phyloP scores from a whole-genome alignment of 371 early-diverging fungal species.

The Encephalitozoon hellem region DNA sequence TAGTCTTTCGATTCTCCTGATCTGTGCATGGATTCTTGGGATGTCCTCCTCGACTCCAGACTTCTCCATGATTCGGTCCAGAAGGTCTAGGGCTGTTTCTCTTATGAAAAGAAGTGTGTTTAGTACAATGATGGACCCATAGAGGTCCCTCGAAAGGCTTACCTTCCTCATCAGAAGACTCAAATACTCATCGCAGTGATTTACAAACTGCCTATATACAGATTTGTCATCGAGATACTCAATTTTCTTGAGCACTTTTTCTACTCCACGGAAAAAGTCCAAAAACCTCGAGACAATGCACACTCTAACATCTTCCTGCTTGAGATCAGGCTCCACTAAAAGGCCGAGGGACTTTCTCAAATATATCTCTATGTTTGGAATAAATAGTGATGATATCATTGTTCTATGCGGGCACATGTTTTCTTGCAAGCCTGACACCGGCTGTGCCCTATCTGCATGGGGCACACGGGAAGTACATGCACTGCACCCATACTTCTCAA shows the following conservation, averaged over 20 bases:
- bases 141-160: not conserved
- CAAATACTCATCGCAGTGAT: conserved; percentile 9
- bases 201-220: conserved; percentile 1
- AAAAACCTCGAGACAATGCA: conserved; percentile 33
- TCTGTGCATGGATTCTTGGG: not conserved
- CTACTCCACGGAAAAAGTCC: conserved; percentile 40
- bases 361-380: conserved; percentile 33
- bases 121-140: not conserved
- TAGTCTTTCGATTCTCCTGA: not conserved
- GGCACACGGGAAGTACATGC: not conserved
- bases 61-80: not conserved
- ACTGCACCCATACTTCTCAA: conserved; percentile 20
- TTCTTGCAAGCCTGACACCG: not conserved
- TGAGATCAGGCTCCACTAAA: not conserved
- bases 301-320: conserved; percentile 27
- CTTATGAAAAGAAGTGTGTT: conserved; percentile 34
- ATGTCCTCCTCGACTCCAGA: not conserved
- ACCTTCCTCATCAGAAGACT: not conserved
- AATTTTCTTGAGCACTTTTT: conserved; percentile 16
- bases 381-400: conserved; percentile 40
- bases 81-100: conserved; percentile 19
- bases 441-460: not conserved
- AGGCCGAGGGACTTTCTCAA: conserved; percentile 5
- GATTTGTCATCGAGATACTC: conserved; percentile 36
- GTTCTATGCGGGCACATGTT: conserved; percentile 19